phyloP scores from a whole-genome alignment of 192 early-diverging fungal genomes.

The Backusella parvicylindrica region DNA sequence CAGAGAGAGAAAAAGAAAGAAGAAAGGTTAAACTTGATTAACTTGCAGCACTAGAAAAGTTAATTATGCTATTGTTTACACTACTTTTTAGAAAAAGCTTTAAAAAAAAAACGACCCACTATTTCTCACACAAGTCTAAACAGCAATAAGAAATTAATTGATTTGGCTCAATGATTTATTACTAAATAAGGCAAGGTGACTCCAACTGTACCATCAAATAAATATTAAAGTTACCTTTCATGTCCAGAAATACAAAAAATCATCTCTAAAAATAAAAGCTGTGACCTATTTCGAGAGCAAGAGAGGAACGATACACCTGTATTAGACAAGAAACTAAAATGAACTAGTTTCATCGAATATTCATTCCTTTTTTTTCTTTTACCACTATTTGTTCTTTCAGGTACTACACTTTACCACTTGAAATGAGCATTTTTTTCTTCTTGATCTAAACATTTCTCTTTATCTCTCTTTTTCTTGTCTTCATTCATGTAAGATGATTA shows the following conservation, averaged over 20 bases:
- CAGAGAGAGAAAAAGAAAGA: not conserved
- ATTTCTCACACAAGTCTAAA: not conserved
- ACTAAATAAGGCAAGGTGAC: not conserved
- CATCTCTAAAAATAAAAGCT: not conserved
- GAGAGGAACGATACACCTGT: not conserved
- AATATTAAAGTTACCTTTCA: not conserved
- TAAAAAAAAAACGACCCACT: not conserved
- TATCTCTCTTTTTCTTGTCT: not conserved
- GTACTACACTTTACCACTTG: too few species aligned
- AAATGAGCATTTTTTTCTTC: not conserved
- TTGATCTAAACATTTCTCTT: too few species aligned
- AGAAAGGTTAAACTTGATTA: not conserved
- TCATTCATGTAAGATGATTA: not conserved
- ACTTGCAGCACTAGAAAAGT: not conserved
- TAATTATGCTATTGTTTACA: not conserved
- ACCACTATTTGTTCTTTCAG: too few species aligned
- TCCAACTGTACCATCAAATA: not conserved
- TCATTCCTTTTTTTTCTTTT: not conserved
- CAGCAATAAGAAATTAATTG: not conserved
- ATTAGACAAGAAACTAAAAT: not conserved
- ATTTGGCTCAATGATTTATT: not conserved
- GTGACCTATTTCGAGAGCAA: not conserved
- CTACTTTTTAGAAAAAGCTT: too few species aligned
- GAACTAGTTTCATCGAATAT: not conserved
- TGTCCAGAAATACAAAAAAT: not conserved